phyloP scores from a whole-genome alignment of 2,329 filamentous ascomycete genomes.

The Aspergillus ruber region DNA sequence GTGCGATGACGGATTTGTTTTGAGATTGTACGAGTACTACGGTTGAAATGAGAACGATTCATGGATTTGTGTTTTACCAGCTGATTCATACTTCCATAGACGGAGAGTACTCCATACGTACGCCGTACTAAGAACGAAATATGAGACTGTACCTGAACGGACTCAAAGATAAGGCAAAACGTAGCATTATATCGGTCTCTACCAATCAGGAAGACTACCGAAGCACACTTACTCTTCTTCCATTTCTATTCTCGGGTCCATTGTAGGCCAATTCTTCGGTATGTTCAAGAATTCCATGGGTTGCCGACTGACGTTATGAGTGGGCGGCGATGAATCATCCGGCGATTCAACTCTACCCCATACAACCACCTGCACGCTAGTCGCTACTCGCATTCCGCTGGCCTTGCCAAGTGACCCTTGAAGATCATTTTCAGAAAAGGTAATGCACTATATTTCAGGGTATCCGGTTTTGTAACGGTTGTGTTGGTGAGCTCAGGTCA shows the following conservation, averaged over 20 bases:
- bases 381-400: too few species aligned
- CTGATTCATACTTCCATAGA: too few species aligned
- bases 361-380: too few species aligned
- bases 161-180: not conserved
- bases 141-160: not conserved
- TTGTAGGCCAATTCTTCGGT: not conserved
- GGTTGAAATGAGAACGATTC: constrained; percentile 1
- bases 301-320: constrained; percentile 11
- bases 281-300: constrained; percentile 2
- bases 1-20: constrained; percentile 78
- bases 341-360: not conserved
- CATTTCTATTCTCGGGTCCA: not conserved
- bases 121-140: too few species aligned
- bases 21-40: constrained; percentile 17
- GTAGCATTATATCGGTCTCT: not conserved
- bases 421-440: too few species aligned
- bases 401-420: too few species aligned
- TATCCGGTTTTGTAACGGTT: too few species aligned
- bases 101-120: not conserved
- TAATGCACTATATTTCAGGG: too few species aligned
- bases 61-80: not conserved
- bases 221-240: not conserved
- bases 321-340: constrained; percentile 11
- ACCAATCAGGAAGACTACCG: not conserved
- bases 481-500: too few species aligned